Conservation (phyloP, 1,284 basidiomycete genomes). For the Hypsizygus ulmarius region DNA sequence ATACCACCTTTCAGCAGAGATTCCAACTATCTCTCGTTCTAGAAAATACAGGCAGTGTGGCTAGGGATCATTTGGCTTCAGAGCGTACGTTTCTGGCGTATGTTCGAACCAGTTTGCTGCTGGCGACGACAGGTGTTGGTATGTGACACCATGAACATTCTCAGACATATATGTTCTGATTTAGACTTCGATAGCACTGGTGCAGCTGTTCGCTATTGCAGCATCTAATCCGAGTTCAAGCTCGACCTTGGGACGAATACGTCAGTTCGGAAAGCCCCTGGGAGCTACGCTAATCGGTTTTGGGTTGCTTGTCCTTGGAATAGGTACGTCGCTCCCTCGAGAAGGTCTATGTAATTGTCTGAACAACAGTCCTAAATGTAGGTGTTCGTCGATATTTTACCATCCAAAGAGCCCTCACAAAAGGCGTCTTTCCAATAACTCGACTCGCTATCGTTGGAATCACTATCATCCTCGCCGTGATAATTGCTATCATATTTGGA, state of each 20-base stretch:
- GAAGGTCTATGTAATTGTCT: neutral
- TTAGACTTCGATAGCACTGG: constrained; percentile 13
- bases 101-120: constrained; percentile 44
- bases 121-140: constrained; percentile 51
- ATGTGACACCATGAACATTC: constrained; percentile 19
- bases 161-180: neutral
- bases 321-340: constrained; percentile 35
- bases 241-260: constrained; percentile 13
- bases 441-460: constrained; percentile 35
- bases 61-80: constrained; percentile 48
- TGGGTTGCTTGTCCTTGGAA: constrained; percentile 42
- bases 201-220: constrained; percentile 21
- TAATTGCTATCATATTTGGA: constrained; percentile 50
- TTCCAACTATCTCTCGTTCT: constrained; percentile 30
- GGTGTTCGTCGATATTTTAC: constrained; percentile 54
- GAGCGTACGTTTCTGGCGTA: constrained; percentile 51
- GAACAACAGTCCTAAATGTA: constrained; percentile 15
- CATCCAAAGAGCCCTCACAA: constrained; percentile 49
- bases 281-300: constrained; percentile 48
- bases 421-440: constrained; percentile 54
- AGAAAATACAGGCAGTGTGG: constrained; percentile 44
- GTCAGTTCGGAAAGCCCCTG: constrained; percentile 47
- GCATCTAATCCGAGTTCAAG: neutral
- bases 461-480: constrained; percentile 37
- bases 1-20: neutral